A percentile compares a stretch with the other conserved stretches of the same genome.
Conservation (phyloP, 768 basidiomycete species). For the Russula earlei region DNA sequence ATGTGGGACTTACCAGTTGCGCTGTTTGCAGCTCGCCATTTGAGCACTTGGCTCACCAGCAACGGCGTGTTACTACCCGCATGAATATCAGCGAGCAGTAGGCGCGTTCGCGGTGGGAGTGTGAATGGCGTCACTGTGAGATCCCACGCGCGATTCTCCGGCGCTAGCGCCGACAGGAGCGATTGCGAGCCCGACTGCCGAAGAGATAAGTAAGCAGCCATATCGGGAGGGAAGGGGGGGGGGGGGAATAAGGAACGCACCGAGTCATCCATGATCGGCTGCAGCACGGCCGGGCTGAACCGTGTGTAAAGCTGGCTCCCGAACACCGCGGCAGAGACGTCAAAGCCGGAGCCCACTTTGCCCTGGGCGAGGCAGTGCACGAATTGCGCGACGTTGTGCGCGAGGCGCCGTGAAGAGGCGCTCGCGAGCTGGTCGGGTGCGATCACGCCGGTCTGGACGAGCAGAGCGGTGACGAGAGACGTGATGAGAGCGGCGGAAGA, state of each 20-base stretch:
- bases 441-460: slow-evolving; percentile 66
- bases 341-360: slow-evolving; percentile 96
- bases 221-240: neutral
- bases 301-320: slow-evolving; percentile 91
- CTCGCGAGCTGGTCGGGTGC: slow-evolving; percentile 36
- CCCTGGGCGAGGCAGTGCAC: slow-evolving; percentile 96
- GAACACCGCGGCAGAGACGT: slow-evolving; percentile 87
- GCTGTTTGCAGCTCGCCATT: slow-evolving; percentile 68
- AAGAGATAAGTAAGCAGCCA: neutral
- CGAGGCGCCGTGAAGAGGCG: slow-evolving; percentile 41
- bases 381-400: slow-evolving; percentile 91
- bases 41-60: slow-evolving; percentile 82
- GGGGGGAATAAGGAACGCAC: slow-evolving; percentile 27
- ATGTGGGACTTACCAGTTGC: slow-evolving; percentile 37
- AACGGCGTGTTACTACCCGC: slow-evolving; percentile 95
- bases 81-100: slow-evolving; percentile 92
- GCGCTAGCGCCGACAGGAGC: slow-evolving; percentile 47
- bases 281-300: slow-evolving; percentile 66
- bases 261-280: slow-evolving; percentile 49
- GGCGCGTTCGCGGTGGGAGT: slow-evolving; percentile 73
- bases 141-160: slow-evolving; percentile 67
- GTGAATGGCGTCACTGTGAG: slow-evolving; percentile 57
- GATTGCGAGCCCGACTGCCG: slow-evolving; percentile 22
- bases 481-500: slow-evolving; percentile 97
- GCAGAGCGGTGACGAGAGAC: slow-evolving; percentile 78